Evolutionary conservation across 768 basidiomycete species (phyloP).

Genomic region (Macrolepiota albuminosa): DNA sequence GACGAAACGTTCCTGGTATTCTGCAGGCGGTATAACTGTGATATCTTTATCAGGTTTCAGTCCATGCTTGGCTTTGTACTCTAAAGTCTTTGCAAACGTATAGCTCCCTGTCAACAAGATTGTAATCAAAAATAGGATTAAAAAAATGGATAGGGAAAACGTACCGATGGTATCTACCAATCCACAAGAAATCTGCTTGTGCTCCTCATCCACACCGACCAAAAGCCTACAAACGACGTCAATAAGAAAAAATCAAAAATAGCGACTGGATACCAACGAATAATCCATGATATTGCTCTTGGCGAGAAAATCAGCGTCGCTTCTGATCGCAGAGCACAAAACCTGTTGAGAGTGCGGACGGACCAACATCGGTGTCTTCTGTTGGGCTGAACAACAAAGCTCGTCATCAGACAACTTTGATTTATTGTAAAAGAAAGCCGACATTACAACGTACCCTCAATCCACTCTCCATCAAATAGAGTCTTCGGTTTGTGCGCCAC

Average conservation of each 20-base stretch:
- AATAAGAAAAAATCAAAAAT: neutral
- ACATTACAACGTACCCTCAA: slow-evolving; percentile 49
- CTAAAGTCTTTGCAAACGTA: slow-evolving; percentile 81
- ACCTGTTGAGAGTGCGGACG: slow-evolving; percentile 72
- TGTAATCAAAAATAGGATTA: neutral
- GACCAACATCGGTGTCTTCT: slow-evolving; percentile 57
- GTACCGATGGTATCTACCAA: slow-evolving; percentile 80
- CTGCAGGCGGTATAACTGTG: slow-evolving; percentile 74
- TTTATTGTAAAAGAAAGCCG: neutral
- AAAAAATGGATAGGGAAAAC: neutral
- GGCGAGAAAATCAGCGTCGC: slow-evolving; percentile 70
- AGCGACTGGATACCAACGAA: slow-evolving; percentile 45
- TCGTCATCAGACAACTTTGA: neutral
- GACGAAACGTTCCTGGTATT: slow-evolving; percentile 77
- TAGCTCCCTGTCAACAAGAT: slow-evolving; percentile 56
- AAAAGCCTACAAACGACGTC: slow-evolving; percentile 42
- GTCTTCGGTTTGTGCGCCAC: slow-evolving; percentile 44
- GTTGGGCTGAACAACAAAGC: slow-evolving; percentile 43
- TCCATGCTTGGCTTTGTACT: slow-evolving; percentile 81
- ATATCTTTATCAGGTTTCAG: slow-evolving; percentile 68
- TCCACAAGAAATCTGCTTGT: slow-evolving; percentile 68
- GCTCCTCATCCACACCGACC: slow-evolving; percentile 64
- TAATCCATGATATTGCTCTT: slow-evolving; percentile 86
- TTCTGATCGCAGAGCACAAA: slow-evolving; percentile 60
- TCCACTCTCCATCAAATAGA: slow-evolving; percentile 81